Conservation (phyloP, 129 eudicot genomes). For the Apium graveolens region DNA sequence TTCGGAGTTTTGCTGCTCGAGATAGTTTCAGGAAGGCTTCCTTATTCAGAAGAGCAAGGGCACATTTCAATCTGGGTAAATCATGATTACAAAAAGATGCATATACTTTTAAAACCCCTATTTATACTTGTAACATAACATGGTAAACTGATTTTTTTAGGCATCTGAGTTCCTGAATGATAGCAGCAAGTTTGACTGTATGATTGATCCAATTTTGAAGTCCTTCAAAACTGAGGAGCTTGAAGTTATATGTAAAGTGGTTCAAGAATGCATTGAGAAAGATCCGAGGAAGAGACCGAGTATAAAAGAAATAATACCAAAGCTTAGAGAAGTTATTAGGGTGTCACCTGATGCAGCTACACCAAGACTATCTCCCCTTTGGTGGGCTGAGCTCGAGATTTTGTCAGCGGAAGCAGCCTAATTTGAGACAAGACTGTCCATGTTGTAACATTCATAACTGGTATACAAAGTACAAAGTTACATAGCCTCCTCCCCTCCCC, state of each 20-base stretch:
- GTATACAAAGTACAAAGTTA: neutral
- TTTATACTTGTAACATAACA: neutral
- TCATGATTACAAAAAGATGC: neutral
- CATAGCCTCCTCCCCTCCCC: neutral
- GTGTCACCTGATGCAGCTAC: conserved; percentile 74
- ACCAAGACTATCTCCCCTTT: conserved; percentile 85
- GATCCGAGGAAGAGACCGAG: conserved; percentile 59
- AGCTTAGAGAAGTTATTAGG: conserved; percentile 39
- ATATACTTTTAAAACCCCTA: neutral
- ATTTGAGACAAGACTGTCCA: neutral
- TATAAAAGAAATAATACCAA: conserved; percentile 47
- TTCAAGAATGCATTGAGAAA: conserved; percentile 53
- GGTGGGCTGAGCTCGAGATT: conserved; percentile 99
- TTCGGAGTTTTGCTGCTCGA: conserved; percentile 83
- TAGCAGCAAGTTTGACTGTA: conserved; percentile 18
- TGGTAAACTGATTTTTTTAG: conserved; percentile 21
- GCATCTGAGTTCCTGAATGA: conserved; percentile 49
- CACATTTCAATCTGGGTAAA: conserved; percentile 56
- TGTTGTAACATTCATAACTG: conserved; percentile 6
- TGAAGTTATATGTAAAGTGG: conserved; percentile 49
- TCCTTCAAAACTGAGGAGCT: conserved; percentile 50
- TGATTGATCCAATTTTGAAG: conserved; percentile 64
- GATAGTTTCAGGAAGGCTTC: conserved; percentile 68
- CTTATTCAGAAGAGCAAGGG: conserved; percentile 45
- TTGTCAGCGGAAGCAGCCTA: conserved; percentile 73